Percentiles rank a stretch among this genome's conserved stretches.
These are phyloP conservation scores for Thermochaetoides thermophila DNA, from an alignment of 495 filamentous ascomycete species.

Conservation along the genomic window DNA sequence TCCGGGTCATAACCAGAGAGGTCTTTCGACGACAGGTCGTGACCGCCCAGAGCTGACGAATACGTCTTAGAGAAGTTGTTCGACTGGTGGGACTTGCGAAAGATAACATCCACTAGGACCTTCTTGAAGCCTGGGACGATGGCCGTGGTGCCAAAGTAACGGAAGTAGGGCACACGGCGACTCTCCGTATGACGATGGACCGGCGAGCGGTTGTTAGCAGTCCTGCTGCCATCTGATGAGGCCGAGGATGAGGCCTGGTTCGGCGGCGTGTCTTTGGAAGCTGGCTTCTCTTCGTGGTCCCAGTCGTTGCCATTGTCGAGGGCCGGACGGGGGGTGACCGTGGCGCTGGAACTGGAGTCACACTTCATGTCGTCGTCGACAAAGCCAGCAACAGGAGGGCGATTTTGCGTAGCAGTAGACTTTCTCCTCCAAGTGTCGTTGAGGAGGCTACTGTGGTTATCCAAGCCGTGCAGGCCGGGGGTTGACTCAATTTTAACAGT, in stretches of 20 bases:
- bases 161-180: slow-evolving; percentile 66
- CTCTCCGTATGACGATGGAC: slow-evolving; percentile 35
- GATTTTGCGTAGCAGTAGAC: slow-evolving; percentile 18
- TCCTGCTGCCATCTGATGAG: slow-evolving; percentile 28
- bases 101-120: slow-evolving; percentile 73
- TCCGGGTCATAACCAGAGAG: too few species aligned
- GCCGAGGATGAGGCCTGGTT: slow-evolving; percentile 23
- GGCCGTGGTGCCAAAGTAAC: slow-evolving; percentile 78
- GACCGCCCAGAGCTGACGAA: slow-evolving; percentile 17
- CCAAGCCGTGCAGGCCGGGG: slow-evolving; percentile 15
- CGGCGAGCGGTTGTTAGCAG: slow-evolving; percentile 26
- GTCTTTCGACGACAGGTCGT: slow-evolving; percentile 30
- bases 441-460: slow-evolving; percentile 11
- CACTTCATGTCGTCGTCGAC: slow-evolving; percentile 9
- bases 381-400: slow-evolving; percentile 10
- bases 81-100: too few species aligned
- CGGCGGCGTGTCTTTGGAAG: slow-evolving; percentile 11
- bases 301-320: slow-evolving; percentile 15
- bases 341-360: slow-evolving; percentile 14
- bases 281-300: slow-evolving; percentile 15
- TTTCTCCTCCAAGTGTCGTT: slow-evolving; percentile 22
- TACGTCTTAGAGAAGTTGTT: slow-evolving; percentile 31
- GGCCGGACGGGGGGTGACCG: slow-evolving; percentile 5
- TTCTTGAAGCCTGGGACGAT: slow-evolving; percentile 88
- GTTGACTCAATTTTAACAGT: slow-evolving; percentile 12